Evolutionary conservation across 495 filamentous ascomycete genomes (phyloP).

Genomic region (Pseudevernia furfuracea): DNA sequence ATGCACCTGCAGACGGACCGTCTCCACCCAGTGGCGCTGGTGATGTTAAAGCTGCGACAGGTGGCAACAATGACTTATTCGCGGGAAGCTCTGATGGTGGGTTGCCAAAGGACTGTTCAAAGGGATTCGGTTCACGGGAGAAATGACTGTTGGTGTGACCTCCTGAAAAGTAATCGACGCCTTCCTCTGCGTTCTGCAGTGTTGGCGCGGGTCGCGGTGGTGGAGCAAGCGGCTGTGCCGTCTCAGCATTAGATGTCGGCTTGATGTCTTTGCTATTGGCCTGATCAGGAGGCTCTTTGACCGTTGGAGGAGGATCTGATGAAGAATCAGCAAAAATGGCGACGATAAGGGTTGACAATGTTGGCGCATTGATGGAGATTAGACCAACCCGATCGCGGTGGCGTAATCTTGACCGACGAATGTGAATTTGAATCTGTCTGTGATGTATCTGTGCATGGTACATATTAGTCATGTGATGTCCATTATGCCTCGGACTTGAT

Average conservation of each 20-base stretch:
- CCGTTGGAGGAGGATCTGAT: constrained; percentile 39
- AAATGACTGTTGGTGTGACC: constrained; percentile 50
- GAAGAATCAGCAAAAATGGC: constrained; percentile 8
- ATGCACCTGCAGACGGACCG: constrained; percentile 52
- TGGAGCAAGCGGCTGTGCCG: constrained; percentile 60
- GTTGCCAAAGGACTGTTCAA: constrained; percentile 83
- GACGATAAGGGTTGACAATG: constrained; percentile 1
- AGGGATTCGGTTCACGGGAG: constrained; percentile 87
- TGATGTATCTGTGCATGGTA: constrained; percentile 21
- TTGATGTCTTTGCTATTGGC: constrained; percentile 34
- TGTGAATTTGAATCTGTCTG: constrained; percentile 20
- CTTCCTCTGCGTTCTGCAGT: constrained; percentile 47
- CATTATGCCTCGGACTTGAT: constrained; percentile 3
- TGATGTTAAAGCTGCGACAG: constrained; percentile 85
- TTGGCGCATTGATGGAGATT: neutral
- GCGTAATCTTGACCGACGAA: constrained; percentile 21
- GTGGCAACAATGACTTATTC: constrained; percentile 64
- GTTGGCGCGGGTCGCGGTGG: constrained; percentile 61
- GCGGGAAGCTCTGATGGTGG: constrained; percentile 75
- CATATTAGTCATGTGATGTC: constrained; percentile 19
- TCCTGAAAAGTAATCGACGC: constrained; percentile 71
- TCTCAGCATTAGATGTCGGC: constrained; percentile 33
- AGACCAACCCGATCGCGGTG: constrained; percentile 28
- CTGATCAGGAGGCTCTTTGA: constrained; percentile 39
- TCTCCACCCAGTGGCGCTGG: constrained; percentile 73